Base-by-base conservation (phyloP, 352 stramenopile species). In the Globisporangium barbulae region DNA sequence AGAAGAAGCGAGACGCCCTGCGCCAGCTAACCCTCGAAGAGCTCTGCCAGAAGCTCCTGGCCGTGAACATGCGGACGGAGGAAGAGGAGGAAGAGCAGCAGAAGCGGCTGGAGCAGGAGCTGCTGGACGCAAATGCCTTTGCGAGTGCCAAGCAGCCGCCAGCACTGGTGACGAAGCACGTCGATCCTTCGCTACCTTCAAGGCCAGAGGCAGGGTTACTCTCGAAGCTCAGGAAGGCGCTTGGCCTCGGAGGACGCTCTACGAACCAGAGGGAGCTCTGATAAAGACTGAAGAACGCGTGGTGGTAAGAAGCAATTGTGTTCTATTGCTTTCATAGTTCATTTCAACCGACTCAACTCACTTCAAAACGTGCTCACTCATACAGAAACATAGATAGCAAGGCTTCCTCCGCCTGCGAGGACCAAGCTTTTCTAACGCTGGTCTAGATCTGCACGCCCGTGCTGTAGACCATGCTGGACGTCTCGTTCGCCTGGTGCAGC, bases 401-500 rank as follows among this genome's bases (percentile, higher is more conserved):
- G 41, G 19, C 42, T 21, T 48, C 42, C 2, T 21, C 7, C 15
- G 15, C 41, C 41, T 41, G 35, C 35, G 35, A 12, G 15, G 35
- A 41, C 35, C 8, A 9, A 41, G 25, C 1, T 28, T 28, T 28
- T 28, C 25, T 3, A 28, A 28, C 25, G 25, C 47, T 53, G 15
- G 10, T 35, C 35, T 44, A 63, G 37, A 63, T 63, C 57, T 63
- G 57, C 42, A 63, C 57, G 57, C 57, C 57, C n/a, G 28, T 48
- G 57, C 17, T 47, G 25, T 73, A 78, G 61, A 83, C 70, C 65
- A 79, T 78, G 55, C 83, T 73, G 31, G 83, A 92, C 37, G 83
- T 92, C 60, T 85, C 75, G 10, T 80, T 87, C 12, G 77, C 76
- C 53, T 89, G 81, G 4, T 90, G 72, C 50, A 92, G 56, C 61